These are phyloP conservation scores for Salmacisia buchloeana DNA, from an alignment of 1,284 basidiomycete species.

Conservation along the genomic window DNA sequence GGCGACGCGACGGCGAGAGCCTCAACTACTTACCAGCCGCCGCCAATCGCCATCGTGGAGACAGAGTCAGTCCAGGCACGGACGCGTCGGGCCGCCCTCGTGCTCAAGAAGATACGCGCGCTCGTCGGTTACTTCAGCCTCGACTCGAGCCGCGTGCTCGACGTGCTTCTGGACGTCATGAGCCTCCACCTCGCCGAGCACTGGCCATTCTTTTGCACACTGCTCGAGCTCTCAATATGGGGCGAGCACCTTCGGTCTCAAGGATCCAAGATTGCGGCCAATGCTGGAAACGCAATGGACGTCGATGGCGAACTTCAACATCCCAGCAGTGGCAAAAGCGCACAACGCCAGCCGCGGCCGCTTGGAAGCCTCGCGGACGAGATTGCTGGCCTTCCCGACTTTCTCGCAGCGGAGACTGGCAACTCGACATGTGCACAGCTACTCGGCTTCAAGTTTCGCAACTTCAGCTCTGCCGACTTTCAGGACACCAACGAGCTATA, in stretches of 20 bases:
- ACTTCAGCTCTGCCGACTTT: slow-evolving; percentile 63
- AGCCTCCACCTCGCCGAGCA: slow-evolving; percentile 74
- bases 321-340: background rate
- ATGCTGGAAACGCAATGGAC: background rate
- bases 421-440: slow-evolving; percentile 68
- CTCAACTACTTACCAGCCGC: background rate
- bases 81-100: slow-evolving; percentile 35
- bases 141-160: slow-evolving; percentile 86
- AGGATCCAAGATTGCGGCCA: background rate
- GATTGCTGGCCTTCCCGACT: background rate
- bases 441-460: slow-evolving; percentile 88
- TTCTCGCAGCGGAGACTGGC: slow-evolving; percentile 53
- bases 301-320: background rate
- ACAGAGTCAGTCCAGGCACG: slow-evolving; percentile 28
- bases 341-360: background rate
- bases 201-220: slow-evolving; percentile 82
- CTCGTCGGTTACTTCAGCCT: slow-evolving; percentile 76
- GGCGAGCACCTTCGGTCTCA: slow-evolving; percentile 27
- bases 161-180: slow-evolving; percentile 87
- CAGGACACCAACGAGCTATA: slow-evolving; percentile 65
- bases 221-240: slow-evolving; percentile 82
- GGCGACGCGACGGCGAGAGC: background rate
- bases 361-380: background rate
- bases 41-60: slow-evolving; percentile 22
- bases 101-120: slow-evolving; percentile 43